Evolutionary conservation across 1,284 basidiomycete species (phyloP).

Genomic region (Lentinula novae-zelandiae): DNA sequence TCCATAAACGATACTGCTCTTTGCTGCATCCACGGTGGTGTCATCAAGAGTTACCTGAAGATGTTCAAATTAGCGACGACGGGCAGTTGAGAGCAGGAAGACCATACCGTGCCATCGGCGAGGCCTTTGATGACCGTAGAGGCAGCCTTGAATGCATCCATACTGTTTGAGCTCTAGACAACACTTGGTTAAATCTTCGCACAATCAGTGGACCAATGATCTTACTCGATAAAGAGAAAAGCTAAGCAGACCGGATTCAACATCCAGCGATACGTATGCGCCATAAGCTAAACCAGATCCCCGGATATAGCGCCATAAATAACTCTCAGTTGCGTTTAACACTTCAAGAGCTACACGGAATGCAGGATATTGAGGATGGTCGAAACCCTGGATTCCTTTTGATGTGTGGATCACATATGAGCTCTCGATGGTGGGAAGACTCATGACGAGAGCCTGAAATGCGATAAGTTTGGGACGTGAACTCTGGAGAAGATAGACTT

Average conservation of each 20-base stretch:
- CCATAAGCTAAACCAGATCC: conserved; percentile 95
- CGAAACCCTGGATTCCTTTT: conserved; percentile 76
- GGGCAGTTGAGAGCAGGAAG: conserved; percentile 9
- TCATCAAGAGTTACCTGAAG: conserved; percentile 78
- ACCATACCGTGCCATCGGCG: conserved; percentile 73
- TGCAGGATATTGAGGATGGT: conserved; percentile 83
- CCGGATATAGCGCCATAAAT: conserved; percentile 88
- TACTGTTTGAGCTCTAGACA: conserved; percentile 81
- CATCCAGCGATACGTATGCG: conserved; percentile 74
- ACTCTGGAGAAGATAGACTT: neutral
- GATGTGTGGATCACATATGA: conserved; percentile 83
- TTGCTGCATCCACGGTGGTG: conserved; percentile 87
- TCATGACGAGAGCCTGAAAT: conserved; percentile 76
- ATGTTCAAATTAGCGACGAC: neutral
- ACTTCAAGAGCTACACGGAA: conserved; percentile 84
- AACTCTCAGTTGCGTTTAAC: conserved; percentile 93
- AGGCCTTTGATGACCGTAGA: conserved; percentile 72
- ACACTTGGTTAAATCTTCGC: neutral
- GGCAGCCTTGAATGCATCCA: conserved; percentile 83
- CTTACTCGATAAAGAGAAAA: conserved; percentile 84
- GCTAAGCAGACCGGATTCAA: conserved; percentile 79
- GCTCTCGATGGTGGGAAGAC: conserved; percentile 92
- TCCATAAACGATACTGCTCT: conserved; percentile 85
- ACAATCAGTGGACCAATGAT: conserved; percentile 7
- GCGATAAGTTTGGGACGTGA: conserved; percentile 13